phyloP scores from a whole-genome alignment of 2,329 filamentous ascomycete genomes.

The Penicillium sp. region DNA sequence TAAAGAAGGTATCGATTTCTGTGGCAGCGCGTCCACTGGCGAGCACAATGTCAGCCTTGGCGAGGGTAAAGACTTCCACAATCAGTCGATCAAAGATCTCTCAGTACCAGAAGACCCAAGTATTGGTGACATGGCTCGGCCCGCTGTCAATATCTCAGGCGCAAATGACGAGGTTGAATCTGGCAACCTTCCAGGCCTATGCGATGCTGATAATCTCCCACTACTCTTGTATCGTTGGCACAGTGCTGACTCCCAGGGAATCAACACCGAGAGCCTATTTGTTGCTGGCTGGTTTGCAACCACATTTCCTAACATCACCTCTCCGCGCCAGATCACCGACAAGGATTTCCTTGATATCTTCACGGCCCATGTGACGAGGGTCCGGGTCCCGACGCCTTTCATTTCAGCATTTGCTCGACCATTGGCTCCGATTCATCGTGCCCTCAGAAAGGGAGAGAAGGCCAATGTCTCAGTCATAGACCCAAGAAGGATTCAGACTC shows the following conservation, averaged over 20 bases:
- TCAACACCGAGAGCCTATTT: conserved; percentile 30
- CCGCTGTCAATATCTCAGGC: too few species aligned
- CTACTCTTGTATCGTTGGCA: conserved; percentile 39
- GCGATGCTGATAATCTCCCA: conserved; percentile 20
- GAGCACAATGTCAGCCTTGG: neutral
- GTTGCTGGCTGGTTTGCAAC: conserved; percentile 31
- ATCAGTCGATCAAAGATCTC: neutral
- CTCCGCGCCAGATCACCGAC: conserved; percentile 13
- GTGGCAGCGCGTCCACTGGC: neutral
- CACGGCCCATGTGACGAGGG: conserved; percentile 28
- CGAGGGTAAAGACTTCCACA: neutral
- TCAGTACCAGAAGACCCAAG: neutral
- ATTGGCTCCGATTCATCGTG: conserved; percentile 37
- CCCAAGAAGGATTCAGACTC: conserved; percentile 22
- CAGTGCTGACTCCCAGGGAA: conserved; percentile 33
- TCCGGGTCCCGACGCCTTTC: conserved; percentile 31
- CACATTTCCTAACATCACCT: conserved; percentile 6
- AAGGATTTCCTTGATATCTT: conserved; percentile 27
- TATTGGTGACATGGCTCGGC: neutral
- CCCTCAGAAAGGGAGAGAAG: conserved; percentile 23
- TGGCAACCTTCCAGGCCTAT: neutral
- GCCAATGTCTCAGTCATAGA: conserved; percentile 38
- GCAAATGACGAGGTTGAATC: neutral
- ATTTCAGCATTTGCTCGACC: conserved; percentile 35
- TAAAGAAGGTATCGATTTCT: neutral